These are phyloP conservation scores for Apiotrichum mycotoxinovorans DNA, from an alignment of 1,284 basidiomycete species.

Conservation along the genomic window DNA sequence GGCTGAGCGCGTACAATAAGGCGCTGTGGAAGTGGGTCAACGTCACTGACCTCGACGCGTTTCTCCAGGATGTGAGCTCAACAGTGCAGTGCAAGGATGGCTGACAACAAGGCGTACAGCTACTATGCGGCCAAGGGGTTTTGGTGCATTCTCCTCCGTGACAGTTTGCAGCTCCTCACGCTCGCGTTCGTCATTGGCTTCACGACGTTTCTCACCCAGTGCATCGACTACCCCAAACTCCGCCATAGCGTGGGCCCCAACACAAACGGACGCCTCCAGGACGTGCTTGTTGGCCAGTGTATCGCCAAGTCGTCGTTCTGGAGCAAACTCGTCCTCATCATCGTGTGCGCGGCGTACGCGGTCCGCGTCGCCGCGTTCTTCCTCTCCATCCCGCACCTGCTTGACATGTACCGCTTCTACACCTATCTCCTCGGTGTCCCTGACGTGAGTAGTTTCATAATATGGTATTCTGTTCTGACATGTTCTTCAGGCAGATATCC, in stretches of 20 bases:
- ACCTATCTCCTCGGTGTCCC: constrained; percentile 58
- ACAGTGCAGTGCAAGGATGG: neutral
- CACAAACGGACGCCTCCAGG: constrained; percentile 57
- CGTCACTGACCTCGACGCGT: constrained; percentile 90
- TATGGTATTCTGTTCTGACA: neutral
- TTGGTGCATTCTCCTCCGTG: constrained; percentile 83
- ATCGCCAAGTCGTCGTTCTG: constrained; percentile 56
- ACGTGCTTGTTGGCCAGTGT: constrained; percentile 76
- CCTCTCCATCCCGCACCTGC: constrained; percentile 62
- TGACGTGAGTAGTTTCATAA: constrained; percentile 49
- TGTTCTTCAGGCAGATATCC: constrained; percentile 79
- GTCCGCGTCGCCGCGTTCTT: constrained; percentile 55
- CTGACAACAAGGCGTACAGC: constrained; percentile 58
- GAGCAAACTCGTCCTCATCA: constrained; percentile 65
- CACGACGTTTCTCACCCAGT: constrained; percentile 91
- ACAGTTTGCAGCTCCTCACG: constrained; percentile 85
- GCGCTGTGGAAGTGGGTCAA: constrained; percentile 99
- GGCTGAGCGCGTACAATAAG: constrained; percentile 77
- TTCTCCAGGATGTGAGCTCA: constrained; percentile 76
- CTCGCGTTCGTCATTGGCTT: constrained; percentile 96
- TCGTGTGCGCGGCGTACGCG: constrained; percentile 75
- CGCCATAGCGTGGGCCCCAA: constrained; percentile 40
- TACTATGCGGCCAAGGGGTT: constrained; percentile 97
- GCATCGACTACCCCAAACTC: constrained; percentile 84
- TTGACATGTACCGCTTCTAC: constrained; percentile 89